These are phyloP conservation scores for Leccinum aurantiacum DNA, from an alignment of 768 basidiomycete species.

Conservation along the genomic window DNA sequence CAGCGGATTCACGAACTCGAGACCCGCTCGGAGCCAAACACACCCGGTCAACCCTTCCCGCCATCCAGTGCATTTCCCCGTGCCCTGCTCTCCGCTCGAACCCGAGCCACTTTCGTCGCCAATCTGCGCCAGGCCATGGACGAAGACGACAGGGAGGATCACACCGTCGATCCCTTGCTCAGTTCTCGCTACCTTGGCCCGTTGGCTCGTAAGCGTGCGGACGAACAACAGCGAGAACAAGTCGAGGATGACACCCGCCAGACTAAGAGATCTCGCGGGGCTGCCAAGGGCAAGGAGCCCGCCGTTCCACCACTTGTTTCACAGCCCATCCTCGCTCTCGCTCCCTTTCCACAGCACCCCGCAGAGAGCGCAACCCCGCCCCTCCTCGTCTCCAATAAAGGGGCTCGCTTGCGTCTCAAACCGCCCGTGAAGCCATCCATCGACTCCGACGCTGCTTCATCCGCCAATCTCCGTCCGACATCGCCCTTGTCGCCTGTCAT, in stretches of 20 bases:
- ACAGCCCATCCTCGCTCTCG: slow-evolving; percentile 30
- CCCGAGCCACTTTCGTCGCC: too few species aligned
- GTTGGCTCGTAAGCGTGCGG: slow-evolving; percentile 42
- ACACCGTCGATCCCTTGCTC: slow-evolving; percentile 45
- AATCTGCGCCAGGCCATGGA: too few species aligned
- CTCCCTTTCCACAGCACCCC: slow-evolving; percentile 22
- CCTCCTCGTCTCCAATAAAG: slow-evolving; percentile 46
- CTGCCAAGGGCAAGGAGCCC: slow-evolving; percentile 42
- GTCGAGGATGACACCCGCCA: slow-evolving; percentile 34
- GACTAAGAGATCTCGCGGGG: slow-evolving; percentile 32
- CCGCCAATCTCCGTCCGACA: slow-evolving; percentile 24
- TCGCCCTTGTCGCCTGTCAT: slow-evolving; percentile 36
- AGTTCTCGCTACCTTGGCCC: slow-evolving; percentile 48
- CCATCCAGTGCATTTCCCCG: slow-evolving; percentile 50
- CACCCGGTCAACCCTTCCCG: slow-evolving; percentile 35
- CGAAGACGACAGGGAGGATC: slow-evolving; percentile 34
- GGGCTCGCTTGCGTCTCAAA: slow-evolving; percentile 50
- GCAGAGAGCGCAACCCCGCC: slow-evolving; percentile 23
- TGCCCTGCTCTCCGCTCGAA: slow-evolving; percentile 41
- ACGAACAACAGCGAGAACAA: slow-evolving; percentile 42
- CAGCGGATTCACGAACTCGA: slow-evolving; percentile 66
- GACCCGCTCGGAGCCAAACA: slow-evolving; percentile 35
- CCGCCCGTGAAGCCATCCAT: slow-evolving; percentile 38
- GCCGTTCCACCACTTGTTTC: slow-evolving; percentile 19
- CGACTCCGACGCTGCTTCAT: slow-evolving; percentile 20